These are phyloP conservation scores for Tolypocladium paradoxum DNA, from an alignment of 2,329 filamentous ascomycete genomes.

Conservation along the genomic window DNA sequence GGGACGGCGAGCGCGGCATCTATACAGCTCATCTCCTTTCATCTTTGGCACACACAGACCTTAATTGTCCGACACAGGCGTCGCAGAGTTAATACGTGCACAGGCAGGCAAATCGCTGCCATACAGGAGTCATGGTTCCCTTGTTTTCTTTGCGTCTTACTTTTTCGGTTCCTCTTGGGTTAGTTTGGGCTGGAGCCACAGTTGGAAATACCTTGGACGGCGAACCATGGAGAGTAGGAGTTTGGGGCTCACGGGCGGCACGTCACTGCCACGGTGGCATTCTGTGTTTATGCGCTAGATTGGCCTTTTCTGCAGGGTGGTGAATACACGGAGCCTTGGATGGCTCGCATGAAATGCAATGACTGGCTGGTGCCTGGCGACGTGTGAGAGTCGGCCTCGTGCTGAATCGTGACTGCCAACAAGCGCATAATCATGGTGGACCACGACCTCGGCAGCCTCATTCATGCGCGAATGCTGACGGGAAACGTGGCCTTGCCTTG, in stretches of 20 bases:
- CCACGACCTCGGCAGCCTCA: neutral
- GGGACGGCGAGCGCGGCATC: neutral
- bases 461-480: neutral
- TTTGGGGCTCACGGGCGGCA: neutral
- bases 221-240: neutral
- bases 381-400: neutral
- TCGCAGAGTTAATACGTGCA: conserved; percentile 1
- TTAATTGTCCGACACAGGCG: conserved; percentile 4
- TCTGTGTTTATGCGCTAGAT: neutral
- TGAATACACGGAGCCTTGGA: neutral
- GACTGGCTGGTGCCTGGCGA: neutral
- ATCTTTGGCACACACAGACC: neutral
- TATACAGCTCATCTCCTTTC: neutral
- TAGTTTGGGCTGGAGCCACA: neutral
- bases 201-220: neutral
- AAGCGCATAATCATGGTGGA: neutral
- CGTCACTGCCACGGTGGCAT: neutral
- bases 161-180: neutral
- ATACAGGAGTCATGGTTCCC: neutral
- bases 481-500: neutral
- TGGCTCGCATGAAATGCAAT: neutral
- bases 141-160: neutral
- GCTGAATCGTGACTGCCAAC: neutral
- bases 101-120: neutral
- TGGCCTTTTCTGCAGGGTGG: neutral